phyloP scores from a whole-genome alignment of 148 eudicot species.

The Pouteria glomerata region DNA sequence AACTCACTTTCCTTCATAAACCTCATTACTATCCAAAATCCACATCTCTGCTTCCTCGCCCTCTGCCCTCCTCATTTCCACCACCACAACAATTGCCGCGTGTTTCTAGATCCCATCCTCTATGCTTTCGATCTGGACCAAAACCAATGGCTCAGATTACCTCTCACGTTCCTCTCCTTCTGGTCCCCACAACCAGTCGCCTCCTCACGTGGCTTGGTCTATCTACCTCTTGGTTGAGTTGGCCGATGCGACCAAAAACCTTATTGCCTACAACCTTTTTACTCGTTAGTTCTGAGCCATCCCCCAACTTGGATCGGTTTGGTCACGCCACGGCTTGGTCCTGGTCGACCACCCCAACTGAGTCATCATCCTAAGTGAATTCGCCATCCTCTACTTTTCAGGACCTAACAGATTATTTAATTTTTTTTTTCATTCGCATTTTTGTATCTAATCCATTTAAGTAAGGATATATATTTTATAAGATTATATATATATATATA shows the following conservation, averaged over 20 bases:
- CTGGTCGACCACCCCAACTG: conserved; percentile 47
- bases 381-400: conserved; percentile 53
- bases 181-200: conserved; percentile 58
- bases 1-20: conserved; percentile 48
- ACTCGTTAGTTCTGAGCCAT: conserved; percentile 33
- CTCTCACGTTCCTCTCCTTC: conserved; percentile 75
- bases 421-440: too few species aligned
- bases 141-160: conserved; percentile 46
- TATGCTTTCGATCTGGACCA: conserved; percentile 50
- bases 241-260: conserved; percentile 23
- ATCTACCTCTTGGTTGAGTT: conserved; percentile 69
- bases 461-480: too few species aligned
- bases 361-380: conserved; percentile 66
- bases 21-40: conserved; percentile 28
- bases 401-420: conserved; percentile 7
- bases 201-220: conserved; percentile 55
- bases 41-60: conserved; percentile 32
- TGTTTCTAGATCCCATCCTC: conserved; percentile 32
- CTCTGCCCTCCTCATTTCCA: conserved; percentile 31
- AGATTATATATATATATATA: too few species aligned
- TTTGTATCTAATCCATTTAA: too few species aligned
- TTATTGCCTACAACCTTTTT: conserved; percentile 66
- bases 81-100: conserved; percentile 24
- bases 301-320: conserved; percentile 82
- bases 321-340: conserved; percentile 88